Evolutionary conservation across 1,284 basidiomycete genomes (phyloP), one percentile per base, ranked within the genome.

Genomic region (Cutaneotrichosporon mucoides): DNA sequence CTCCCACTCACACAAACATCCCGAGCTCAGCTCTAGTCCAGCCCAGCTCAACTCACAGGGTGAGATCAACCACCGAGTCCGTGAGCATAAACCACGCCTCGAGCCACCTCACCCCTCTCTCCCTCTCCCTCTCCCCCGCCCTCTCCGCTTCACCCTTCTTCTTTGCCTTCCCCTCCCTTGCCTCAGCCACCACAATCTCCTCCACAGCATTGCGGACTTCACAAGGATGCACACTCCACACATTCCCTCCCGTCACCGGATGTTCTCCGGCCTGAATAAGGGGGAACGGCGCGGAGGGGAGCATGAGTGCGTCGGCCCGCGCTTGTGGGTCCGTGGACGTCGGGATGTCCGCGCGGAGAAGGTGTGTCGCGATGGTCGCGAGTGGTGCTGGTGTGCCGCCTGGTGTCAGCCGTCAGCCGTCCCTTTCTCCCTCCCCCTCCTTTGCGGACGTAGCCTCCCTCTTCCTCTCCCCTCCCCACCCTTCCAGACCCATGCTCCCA

Each of bases 1-100:
- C n/a, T n/a, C n/a, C n/a, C n/a, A n/a, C n/a, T n/a, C n/a, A n/a
- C n/a, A n/a, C n/a, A n/a, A n/a, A n/a, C n/a, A n/a, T n/a, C n/a
- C n/a, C n/a, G n/a, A n/a, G n/a, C n/a, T n/a, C n/a, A n/a, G n/a
- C n/a, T n/a, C n/a, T n/a, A n/a, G n/a, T n/a, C n/a, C n/a, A n/a
- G n/a, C n/a, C 4, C 8, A 24, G 24, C 24, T 24, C 8, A 24
- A 3, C 24, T 24, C 24, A 47, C 6, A 15, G 5, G 15, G 53
- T 53, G 10, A 73, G 62, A 50, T 70, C 67, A 2, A 72, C 66
- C 0, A 72, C 57, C 12, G 57, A 57, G 47, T 61, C 61, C 33
- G 63, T 67, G 46, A 74, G 60, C 72, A 71, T 70, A 53, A 73
- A 58, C 69, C 71, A 74, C 34, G 63, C 62, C 60, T 74, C 71